Percentiles rank a stretch among this genome's conserved stretches.
Conservation (phyloP, 805 yeast genomes). For the Starmerella khaoyaiensis region DNA sequence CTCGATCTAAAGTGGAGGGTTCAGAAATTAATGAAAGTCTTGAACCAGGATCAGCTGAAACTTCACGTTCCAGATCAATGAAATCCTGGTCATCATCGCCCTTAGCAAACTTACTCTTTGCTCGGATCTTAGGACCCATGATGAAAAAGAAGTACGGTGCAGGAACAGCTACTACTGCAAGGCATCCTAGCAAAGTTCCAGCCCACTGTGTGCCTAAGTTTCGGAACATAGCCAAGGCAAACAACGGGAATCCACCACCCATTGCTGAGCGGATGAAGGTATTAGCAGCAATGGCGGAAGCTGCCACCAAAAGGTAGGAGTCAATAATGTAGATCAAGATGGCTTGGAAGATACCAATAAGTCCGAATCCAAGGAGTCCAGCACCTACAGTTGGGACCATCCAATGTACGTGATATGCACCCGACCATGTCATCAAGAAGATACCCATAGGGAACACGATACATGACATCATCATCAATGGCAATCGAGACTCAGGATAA, state of each 20-base stretch:
- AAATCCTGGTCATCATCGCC: constrained; percentile 13
- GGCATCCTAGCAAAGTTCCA: constrained; percentile 39
- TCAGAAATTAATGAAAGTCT: too few species aligned
- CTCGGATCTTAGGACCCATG: constrained; percentile 32
- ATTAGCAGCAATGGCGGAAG: constrained; percentile 53
- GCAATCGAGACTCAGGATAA: constrained; percentile 69
- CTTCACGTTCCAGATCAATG: constrained; percentile 12
- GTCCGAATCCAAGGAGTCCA: constrained; percentile 40
- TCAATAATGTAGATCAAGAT: constrained; percentile 50
- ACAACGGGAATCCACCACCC: constrained; percentile 51
- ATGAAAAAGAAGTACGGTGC: constrained; percentile 43
- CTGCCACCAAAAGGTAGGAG: constrained; percentile 44
- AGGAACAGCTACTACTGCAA: constrained; percentile 39
- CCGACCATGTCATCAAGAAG: constrained; percentile 83
- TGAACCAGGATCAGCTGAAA: constrained; percentile 17
- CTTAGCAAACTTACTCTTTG: constrained; percentile 18
- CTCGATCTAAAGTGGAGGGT: too few species aligned
- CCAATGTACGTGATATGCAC: constrained; percentile 60
- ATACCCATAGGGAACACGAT: constrained; percentile 63
- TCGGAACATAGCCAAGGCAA: constrained; percentile 40
- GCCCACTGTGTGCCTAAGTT: constrained; percentile 45
- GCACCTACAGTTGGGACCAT: constrained; percentile 47
- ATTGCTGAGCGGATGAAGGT: constrained; percentile 46
- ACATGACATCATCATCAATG: constrained; percentile 63
- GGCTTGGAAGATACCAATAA: constrained; percentile 46